A percentile compares a stretch with the other conserved stretches of the same genome.
Conservation (phyloP, 345 rosid species). For the Eucalyptus regnans region DNA sequence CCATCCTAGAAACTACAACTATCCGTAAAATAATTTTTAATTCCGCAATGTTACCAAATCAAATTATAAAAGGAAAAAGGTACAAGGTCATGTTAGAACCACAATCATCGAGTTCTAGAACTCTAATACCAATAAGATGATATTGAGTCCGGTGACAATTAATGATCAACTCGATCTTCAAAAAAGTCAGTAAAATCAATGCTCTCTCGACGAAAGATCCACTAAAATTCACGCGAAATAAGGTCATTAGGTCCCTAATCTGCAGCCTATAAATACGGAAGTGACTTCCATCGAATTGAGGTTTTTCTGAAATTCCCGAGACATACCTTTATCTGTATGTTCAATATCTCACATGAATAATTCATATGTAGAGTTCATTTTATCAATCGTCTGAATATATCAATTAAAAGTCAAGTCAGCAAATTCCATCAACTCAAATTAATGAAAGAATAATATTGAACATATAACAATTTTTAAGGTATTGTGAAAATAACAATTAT, state of each 20-base stretch:
- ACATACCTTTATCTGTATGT: accelerated
- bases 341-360: background rate
- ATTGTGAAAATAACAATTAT: too few species aligned
- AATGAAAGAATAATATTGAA: accelerated
- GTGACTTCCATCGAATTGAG: background rate
- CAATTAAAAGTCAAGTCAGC: background rate
- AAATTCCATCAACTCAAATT: background rate
- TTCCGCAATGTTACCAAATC: background rate
- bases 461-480: too few species aligned
- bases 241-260: background rate
- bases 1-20: background rate
- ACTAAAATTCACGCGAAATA: background rate
- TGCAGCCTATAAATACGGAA: background rate
- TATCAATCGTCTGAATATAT: accelerated
- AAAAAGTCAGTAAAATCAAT: background rate
- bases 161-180: background rate
- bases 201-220: background rate
- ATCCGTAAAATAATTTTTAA: background rate
- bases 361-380: too few species aligned
- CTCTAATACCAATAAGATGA: background rate
- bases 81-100: background rate
- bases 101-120: background rate
- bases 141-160: background rate
- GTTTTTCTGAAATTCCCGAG: background rate
- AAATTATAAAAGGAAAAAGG: background rate